Conservation (phyloP, 352 stramenopile species). For the Albugo candida region DNA sequence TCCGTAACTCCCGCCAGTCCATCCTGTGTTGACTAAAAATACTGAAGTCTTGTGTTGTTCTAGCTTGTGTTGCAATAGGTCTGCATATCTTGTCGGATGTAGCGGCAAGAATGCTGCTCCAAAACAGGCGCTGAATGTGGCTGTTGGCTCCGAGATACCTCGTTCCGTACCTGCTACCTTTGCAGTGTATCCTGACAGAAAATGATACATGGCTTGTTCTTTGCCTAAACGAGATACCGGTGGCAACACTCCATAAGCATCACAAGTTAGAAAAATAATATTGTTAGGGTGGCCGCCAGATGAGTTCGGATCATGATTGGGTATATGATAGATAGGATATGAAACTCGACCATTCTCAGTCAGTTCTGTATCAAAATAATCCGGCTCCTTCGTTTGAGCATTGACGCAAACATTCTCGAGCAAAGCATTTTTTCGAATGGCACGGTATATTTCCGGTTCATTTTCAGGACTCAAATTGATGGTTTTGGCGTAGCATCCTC, state of each 20-base stretch:
- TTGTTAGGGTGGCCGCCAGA: constrained; percentile 89
- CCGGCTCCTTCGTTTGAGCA: constrained; percentile 46
- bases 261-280: constrained; percentile 96
- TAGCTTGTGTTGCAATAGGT: constrained; percentile 93
- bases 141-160: constrained; percentile 88
- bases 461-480: constrained; percentile 92
- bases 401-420: constrained; percentile 92
- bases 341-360: constrained; percentile 96
- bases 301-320: constrained; percentile 77
- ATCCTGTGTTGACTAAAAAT: constrained; percentile 97
- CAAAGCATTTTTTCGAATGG: constrained; percentile 93
- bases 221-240: constrained; percentile 88
- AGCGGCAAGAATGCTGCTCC: constrained; percentile 94
- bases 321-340: constrained; percentile 99
- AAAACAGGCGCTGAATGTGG: constrained; percentile 96
- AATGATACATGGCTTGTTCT: constrained; percentile 97
- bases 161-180: constrained; percentile 97
- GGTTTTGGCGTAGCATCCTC: constrained; percentile 98
- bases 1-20: constrained; percentile 90
- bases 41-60: constrained; percentile 85
- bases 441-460: constrained; percentile 96
- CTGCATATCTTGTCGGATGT: constrained; percentile 93
- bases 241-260: constrained; percentile 95
- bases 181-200: constrained; percentile 95
- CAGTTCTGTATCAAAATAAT: constrained; percentile 93